phyloP scores from a whole-genome alignment of 2,329 filamentous ascomycete species.

The Stromatinia cepivora region DNA sequence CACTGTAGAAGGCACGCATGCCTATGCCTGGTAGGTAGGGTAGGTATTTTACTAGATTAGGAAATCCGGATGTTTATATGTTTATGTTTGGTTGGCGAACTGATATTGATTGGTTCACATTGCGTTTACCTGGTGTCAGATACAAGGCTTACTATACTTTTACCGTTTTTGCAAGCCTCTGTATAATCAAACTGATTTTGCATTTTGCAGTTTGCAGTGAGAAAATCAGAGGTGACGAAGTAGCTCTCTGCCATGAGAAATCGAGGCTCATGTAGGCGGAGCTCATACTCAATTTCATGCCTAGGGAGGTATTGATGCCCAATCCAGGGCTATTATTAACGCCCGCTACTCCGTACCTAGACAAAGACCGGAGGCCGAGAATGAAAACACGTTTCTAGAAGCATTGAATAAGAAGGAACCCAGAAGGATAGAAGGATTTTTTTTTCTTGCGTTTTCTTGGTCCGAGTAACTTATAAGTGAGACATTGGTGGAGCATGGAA shows the following conservation, averaged over 20 bases:
- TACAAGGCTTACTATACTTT: too few species aligned
- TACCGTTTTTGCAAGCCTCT: too few species aligned
- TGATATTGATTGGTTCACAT: not conserved
- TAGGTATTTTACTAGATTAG: not conserved
- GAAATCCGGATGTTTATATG: not conserved
- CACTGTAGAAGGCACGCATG: too few species aligned
- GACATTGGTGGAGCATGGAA: not conserved
- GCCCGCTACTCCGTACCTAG: not conserved
- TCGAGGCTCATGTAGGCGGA: too few species aligned
- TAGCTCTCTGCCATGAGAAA: too few species aligned
- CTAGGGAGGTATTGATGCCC: slow-evolving; percentile 8
- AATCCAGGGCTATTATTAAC: not conserved
- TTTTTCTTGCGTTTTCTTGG: not conserved
- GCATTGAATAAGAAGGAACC: not conserved
- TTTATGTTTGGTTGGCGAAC: not conserved
- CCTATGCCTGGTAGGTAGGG: too few species aligned
- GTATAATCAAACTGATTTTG: too few species aligned
- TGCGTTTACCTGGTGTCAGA: not conserved
- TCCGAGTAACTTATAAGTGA: not conserved
- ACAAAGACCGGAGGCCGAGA: not conserved
- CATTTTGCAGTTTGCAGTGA: too few species aligned
- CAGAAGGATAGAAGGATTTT: slow-evolving; percentile 14
- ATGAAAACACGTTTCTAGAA: not conserved
- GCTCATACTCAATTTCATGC: not conserved
- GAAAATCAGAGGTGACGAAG: too few species aligned